A percentile compares a stretch with the other conserved stretches of the same genome.
Conservation (phyloP, 495 filamentous ascomycete species). For the Evernia prunastri region DNA sequence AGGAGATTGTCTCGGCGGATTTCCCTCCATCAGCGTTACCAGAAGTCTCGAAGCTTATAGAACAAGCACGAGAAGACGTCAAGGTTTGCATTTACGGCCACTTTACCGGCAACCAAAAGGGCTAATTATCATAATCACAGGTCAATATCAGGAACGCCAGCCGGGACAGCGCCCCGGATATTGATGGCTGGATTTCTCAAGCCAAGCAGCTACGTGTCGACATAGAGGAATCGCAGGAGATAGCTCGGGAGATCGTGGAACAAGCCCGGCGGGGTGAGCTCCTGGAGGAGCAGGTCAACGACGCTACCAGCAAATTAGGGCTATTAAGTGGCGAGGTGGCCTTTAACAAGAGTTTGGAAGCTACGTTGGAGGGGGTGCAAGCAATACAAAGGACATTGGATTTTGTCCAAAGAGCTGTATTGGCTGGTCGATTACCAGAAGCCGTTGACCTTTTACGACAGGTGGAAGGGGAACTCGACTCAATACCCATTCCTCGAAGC, state of each 20-base stretch:
- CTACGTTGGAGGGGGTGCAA: constrained; percentile 55
- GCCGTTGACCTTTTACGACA: constrained; percentile 42
- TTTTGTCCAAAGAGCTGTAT: constrained; percentile 30
- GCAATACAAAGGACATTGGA: constrained; percentile 40
- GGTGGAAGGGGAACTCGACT: constrained; percentile 39
- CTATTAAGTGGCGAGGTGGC: constrained; percentile 68
- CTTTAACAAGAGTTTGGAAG: constrained; percentile 65
- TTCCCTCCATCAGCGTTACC: constrained; percentile 54
- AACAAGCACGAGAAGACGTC: constrained; percentile 57
- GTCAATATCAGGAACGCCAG: constrained; percentile 65
- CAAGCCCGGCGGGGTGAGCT: constrained; percentile 59
- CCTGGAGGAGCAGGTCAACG: constrained; percentile 51
- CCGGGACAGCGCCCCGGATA: constrained; percentile 64
- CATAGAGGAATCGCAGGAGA: constrained; percentile 63
- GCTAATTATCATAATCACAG: constrained; percentile 34
- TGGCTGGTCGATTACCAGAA: constrained; percentile 26
- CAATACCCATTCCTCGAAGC: constrained; percentile 28
- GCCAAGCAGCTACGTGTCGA: constrained; percentile 78
- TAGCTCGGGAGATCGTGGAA: constrained; percentile 67
- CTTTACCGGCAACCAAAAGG: neutral
- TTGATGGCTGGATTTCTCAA: constrained; percentile 76
- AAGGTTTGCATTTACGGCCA: constrained; percentile 46
- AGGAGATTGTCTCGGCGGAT: constrained; percentile 58
- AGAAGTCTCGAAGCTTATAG: constrained; percentile 57
- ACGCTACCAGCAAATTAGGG: constrained; percentile 60